Evolutionary conservation across 2,329 filamentous ascomycete genomes (phyloP).

Genomic region (Penicillium crustosum): DNA sequence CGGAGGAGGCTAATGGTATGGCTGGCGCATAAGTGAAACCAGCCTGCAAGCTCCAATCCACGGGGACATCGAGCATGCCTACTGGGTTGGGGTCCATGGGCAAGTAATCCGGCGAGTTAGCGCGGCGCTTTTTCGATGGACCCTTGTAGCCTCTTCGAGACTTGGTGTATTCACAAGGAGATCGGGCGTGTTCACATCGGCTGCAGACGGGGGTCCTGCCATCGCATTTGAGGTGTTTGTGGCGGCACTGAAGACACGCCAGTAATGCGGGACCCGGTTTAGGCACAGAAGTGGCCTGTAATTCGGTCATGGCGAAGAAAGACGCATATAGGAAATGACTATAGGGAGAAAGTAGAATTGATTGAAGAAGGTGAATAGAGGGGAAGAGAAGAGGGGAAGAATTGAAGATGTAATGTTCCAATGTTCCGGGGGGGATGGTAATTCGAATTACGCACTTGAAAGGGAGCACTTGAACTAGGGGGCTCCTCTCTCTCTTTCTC

Average conservation of each 20-base stretch:
- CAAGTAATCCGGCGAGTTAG: conserved; percentile 44
- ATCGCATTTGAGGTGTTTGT: conserved; percentile 74
- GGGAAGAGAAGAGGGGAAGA: conserved; percentile 1
- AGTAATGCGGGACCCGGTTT: conserved; percentile 40
- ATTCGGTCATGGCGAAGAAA: conserved; percentile 28
- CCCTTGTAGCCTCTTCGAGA: conserved; percentile 75
- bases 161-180: conserved; percentile 69
- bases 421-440: not conserved
- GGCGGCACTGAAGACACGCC: conserved; percentile 51
- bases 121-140: conserved; percentile 53
- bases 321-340: conserved; percentile 7
- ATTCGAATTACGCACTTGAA: not conserved
- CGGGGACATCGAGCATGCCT: conserved; percentile 39
- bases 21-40: conserved; percentile 26
- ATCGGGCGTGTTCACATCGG: conserved; percentile 60
- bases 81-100: conserved; percentile 49
- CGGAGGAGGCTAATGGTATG: conserved; percentile 26
- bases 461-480: not conserved
- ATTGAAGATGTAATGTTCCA: not conserved
- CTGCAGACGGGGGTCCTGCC: conserved; percentile 65
- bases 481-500: not conserved
- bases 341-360: not conserved
- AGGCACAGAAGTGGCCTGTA: conserved; percentile 26
- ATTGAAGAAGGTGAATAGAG: not conserved
- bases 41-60: conserved; percentile 41